phyloP scores from a whole-genome alignment of 768 basidiomycete genomes.

The Suillus decipiens region DNA sequence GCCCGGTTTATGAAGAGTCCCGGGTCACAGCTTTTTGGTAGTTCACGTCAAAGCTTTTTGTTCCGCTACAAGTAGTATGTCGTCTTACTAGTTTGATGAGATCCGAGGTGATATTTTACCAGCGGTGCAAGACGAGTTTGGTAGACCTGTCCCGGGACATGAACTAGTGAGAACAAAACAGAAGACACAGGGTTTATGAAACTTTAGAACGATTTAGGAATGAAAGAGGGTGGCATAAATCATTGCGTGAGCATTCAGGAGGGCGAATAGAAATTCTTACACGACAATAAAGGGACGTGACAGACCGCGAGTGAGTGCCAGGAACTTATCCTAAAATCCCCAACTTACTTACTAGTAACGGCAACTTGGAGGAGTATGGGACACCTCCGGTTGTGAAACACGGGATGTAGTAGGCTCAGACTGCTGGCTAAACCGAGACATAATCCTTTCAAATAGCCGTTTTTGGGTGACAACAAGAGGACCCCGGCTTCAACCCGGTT shows the following conservation, averaged over 20 bases:
- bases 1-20: conserved; percentile 32
- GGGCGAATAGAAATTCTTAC: conserved; percentile 14
- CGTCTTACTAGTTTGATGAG: conserved; percentile 25
- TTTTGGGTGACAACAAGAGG: background rate
- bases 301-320: conserved; percentile 22
- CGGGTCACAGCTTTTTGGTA: conserved; percentile 33
- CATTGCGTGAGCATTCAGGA: conserved; percentile 15
- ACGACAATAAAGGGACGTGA: conserved; percentile 9
- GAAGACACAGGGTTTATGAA: conserved; percentile 28
- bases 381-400: no score
- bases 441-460: background rate
- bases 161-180: conserved; percentile 27
- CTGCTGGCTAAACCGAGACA: no score
- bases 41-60: conserved; percentile 31
- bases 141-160: conserved; percentile 33
- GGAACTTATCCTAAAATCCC: conserved; percentile 1
- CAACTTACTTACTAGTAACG: conserved; percentile 6
- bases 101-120: conserved; percentile 34
- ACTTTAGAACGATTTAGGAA: conserved; percentile 36
- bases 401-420: no score
- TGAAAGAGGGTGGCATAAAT: conserved; percentile 23
- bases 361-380: conserved; percentile 2
- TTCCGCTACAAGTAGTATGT: conserved; percentile 21
- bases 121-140: conserved; percentile 35
- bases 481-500: no score